Evolutionary conservation across 2,329 filamentous ascomycete genomes (phyloP).

Genomic region (Cercospora zeae-maydis): DNA sequence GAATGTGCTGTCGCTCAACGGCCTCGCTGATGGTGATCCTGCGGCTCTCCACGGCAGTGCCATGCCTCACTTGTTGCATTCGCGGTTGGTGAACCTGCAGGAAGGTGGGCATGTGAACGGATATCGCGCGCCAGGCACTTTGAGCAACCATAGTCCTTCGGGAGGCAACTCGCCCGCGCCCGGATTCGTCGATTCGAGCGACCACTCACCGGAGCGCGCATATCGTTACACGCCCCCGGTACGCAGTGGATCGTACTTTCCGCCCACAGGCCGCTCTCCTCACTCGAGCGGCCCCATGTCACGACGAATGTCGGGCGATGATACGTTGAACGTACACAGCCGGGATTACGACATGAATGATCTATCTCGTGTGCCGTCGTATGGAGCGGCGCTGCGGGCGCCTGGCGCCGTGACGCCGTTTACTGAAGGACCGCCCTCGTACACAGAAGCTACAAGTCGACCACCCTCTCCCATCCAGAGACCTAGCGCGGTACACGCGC

Average conservation of each 20-base stretch:
- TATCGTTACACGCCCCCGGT: constrained; percentile 14
- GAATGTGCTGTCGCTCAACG: constrained; percentile 64
- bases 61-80: constrained; percentile 64
- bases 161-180: constrained; percentile 33
- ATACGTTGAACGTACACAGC: constrained; percentile 19
- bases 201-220: constrained; percentile 24
- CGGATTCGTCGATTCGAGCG: constrained; percentile 20
- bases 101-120: constrained; percentile 35
- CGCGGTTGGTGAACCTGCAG: constrained; percentile 58
- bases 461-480: constrained; percentile 24
- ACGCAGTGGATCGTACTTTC: constrained; percentile 26
- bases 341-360: constrained; percentile 46
- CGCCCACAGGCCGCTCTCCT: constrained; percentile 25
- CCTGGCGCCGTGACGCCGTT: constrained; percentile 42
- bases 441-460: constrained; percentile 45
- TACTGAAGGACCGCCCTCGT: constrained; percentile 43
- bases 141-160: constrained; percentile 31
- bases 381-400: constrained; percentile 49
- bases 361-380: constrained; percentile 49
- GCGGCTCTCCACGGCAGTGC: constrained; percentile 41
- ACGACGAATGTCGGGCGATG: constrained; percentile 35
- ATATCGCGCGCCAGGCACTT: constrained; percentile 28
- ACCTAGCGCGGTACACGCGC: constrained; percentile 31
- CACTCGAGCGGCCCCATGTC: constrained; percentile 33
- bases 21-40: constrained; percentile 48